Base-by-base conservation (phyloP, 495 filamentous ascomycete genomes). In the Hypoxylon rickii region DNA sequence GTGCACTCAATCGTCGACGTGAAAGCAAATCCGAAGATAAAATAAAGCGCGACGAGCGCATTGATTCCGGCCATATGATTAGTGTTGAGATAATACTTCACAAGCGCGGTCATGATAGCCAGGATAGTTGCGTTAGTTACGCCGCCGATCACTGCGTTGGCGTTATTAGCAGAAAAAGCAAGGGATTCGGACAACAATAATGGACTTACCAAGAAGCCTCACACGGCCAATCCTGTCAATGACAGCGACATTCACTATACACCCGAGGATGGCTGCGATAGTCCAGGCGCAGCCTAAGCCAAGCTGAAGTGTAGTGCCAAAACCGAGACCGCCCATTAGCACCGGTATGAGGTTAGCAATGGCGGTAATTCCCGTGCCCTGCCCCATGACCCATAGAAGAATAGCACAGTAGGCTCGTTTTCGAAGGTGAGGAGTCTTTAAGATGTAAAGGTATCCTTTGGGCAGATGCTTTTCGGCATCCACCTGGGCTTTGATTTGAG, bases 401-500 rank as follows among this genome's bases (percentile, higher is more conserved):
- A 44, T 44, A 17, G 42, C 31, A 20, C 42, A 44, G 16, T 32
- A 44, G 18, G 42, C 42, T 12, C 42, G 26, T 12, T 44, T 44
- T 5, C 42, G 42, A 31, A 44, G 42, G n/a, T 31, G 24, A 44
- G 42, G 42, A 12, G 42, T 44, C 17, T 33, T 44, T 13, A 44
- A 44, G 1, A 44, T 44, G 42, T 44, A 44, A 1, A 44, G 1
- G 42, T 44, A 57, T 3, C 54, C 45, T 39, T 50, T 56, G 1
- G 39, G 44, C 10, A 56, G 10, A 12, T 44, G 16, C 12, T 44
- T 50, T 22, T 44, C 53, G 8, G 44, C 39, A 6, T 56, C 53
- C 5, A 56, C 39, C 38, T 49, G 53, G 11, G 53, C 38, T 19
- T 56, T 56, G 22, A 51, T 51, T 18, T 50, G 45, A n/a, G 34